Percentiles rank a stretch among this genome's conserved stretches.
phyloP scores from a whole-genome alignment of 148 eudicot species.

The Rhododendron mucronatum region DNA sequence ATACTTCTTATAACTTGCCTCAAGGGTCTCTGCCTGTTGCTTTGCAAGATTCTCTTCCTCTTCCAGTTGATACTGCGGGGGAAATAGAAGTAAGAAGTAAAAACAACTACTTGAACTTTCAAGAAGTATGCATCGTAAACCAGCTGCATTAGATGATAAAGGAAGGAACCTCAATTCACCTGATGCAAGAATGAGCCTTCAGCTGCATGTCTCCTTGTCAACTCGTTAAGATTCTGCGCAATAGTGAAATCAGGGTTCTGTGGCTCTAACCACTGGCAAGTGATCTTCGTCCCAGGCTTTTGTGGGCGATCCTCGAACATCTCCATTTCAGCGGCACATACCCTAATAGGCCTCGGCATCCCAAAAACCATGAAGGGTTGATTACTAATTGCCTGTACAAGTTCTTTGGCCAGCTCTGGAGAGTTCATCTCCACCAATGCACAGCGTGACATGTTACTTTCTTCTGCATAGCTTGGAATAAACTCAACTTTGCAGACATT shows the following conservation, averaged over 20 bases:
- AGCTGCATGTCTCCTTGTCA: slow-evolving; percentile 43
- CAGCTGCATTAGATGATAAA: neutral
- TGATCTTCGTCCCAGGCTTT: slow-evolving; percentile 55
- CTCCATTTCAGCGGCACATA: slow-evolving; percentile 37
- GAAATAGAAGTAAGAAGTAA: neutral
- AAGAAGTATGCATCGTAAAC: neutral
- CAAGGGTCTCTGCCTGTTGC: slow-evolving; percentile 39
- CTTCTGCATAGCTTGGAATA: slow-evolving; percentile 49
- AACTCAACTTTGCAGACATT: slow-evolving; percentile 36
- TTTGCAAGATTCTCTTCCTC: slow-evolving; percentile 65
- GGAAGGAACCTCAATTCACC: slow-evolving; percentile 22
- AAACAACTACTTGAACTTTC: neutral
- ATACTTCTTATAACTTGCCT: slow-evolving; percentile 43
- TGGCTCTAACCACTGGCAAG: slow-evolving; percentile 52
- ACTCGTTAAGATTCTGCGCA: slow-evolving; percentile 46
- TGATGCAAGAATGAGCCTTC: slow-evolving; percentile 49
- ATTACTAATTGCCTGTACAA: slow-evolving; percentile 29
- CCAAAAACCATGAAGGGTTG: slow-evolving; percentile 73
- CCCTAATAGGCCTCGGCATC: slow-evolving; percentile 91
- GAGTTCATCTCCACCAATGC: slow-evolving; percentile 71
- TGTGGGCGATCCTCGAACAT: slow-evolving; percentile 80
- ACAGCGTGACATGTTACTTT: slow-evolving; percentile 26
- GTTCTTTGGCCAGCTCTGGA: slow-evolving; percentile 32
- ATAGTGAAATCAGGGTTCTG: slow-evolving; percentile 58
- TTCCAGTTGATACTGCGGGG: slow-evolving; percentile 34